These are phyloP conservation scores for Fusarium caatingaense DNA, from an alignment of 2,329 filamentous ascomycete genomes.

Conservation along the genomic window DNA sequence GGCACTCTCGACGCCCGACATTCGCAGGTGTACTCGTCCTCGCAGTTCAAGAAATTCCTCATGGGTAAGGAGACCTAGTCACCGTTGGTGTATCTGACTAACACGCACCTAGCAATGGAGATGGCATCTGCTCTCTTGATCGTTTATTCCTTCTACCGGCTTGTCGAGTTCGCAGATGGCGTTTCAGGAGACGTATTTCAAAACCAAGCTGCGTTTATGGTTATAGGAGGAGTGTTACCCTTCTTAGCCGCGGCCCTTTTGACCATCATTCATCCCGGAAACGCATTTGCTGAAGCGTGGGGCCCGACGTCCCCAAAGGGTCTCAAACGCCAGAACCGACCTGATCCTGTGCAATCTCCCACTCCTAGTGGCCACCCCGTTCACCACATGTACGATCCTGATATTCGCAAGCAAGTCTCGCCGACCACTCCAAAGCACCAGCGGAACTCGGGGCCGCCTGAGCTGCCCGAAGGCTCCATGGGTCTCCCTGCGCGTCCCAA, in stretches of 20 bases:
- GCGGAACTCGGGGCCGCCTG: conserved; percentile 38
- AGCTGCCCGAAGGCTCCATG: conserved; percentile 43
- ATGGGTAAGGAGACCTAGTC: conserved; percentile 52
- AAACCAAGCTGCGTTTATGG: conserved; percentile 53
- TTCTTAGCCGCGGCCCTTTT: conserved; percentile 53
- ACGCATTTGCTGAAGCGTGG: conserved; percentile 56
- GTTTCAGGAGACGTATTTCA: conserved; percentile 52
- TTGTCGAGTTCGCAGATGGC: conserved; percentile 54
- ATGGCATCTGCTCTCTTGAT: conserved; percentile 53
- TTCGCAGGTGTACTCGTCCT: conserved; percentile 55
- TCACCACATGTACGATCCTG: conserved; percentile 51
- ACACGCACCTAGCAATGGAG: conserved; percentile 51
- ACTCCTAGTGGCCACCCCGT: conserved; percentile 39
- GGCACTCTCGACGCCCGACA: conserved; percentile 55
- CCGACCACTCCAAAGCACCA: conserved; percentile 40
- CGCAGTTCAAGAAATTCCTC: conserved; percentile 58
- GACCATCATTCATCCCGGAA: conserved; percentile 53
- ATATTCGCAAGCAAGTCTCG: conserved; percentile 49
- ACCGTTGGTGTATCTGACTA: conserved; percentile 1
- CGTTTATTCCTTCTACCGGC: conserved; percentile 55
- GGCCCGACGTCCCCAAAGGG: conserved; percentile 52
- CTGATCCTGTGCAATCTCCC: conserved; percentile 33
- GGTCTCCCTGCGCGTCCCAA: conserved; percentile 48
- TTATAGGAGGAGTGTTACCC: conserved; percentile 56
- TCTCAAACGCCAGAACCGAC: conserved; percentile 36